Percentiles rank a stretch among this genome's conserved stretches.
phyloP scores from a whole-genome alignment of 495 filamentous ascomycete species.

The Aspergillus hancockii region DNA sequence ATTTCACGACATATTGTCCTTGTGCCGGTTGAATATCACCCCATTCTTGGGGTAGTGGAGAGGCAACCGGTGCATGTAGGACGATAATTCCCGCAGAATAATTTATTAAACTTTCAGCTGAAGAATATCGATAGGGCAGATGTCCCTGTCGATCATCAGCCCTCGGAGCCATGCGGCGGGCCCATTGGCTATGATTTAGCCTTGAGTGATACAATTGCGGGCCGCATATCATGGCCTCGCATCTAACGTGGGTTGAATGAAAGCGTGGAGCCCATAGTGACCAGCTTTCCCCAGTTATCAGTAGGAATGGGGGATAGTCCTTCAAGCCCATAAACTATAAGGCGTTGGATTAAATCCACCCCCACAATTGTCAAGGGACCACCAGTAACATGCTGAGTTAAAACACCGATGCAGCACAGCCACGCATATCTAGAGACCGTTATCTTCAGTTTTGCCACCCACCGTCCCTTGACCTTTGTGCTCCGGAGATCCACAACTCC shows the following conservation, averaged over 20 bases:
- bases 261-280: background rate
- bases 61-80: background rate
- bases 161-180: background rate
- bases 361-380: background rate
- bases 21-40: background rate
- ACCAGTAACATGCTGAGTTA: background rate
- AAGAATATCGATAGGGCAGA: background rate
- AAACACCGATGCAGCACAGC: background rate
- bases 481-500: background rate
- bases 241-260: background rate
- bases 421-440: background rate
- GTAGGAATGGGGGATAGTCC: background rate
- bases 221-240: background rate
- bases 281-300: background rate
- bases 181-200: background rate
- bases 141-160: conserved; percentile 1
- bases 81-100: background rate
- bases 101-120: background rate
- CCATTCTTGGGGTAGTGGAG: background rate
- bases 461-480: background rate
- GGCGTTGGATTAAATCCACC: background rate
- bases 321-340: background rate
- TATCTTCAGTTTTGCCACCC: conserved; percentile 3
- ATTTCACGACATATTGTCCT: background rate
- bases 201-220: background rate